These are phyloP conservation scores for Biscogniauxia sp. DNA, from an alignment of 2,329 filamentous ascomycete genomes.

Conservation along the genomic window DNA sequence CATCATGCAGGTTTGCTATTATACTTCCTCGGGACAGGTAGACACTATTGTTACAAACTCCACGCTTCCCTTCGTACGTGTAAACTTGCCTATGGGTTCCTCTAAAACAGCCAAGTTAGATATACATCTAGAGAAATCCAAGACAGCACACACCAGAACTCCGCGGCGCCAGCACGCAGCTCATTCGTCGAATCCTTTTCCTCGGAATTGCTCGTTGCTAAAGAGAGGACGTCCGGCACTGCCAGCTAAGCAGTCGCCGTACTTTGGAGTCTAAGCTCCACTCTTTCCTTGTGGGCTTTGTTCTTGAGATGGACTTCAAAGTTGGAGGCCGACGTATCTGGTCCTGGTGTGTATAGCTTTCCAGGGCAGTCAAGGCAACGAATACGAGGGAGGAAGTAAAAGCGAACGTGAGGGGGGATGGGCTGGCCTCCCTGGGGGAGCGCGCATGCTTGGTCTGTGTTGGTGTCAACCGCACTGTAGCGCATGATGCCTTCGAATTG, in stretches of 20 bases:
- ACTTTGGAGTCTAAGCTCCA: conserved; percentile 41
- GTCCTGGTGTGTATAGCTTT: conserved; percentile 89
- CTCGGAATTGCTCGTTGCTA: neutral
- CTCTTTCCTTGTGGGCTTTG: conserved; percentile 71
- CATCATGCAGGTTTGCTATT: neutral
- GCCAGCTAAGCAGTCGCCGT: conserved; percentile 6
- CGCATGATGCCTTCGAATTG: conserved; percentile 90
- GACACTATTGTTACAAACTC: conserved; percentile 21
- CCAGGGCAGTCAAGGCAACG: conserved; percentile 89
- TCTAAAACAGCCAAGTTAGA: conserved; percentile 6
- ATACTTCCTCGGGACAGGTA: neutral
- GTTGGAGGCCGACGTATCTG: conserved; percentile 79
- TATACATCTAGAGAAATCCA: conserved; percentile 9
- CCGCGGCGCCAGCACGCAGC: neutral
- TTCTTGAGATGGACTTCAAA: conserved; percentile 94
- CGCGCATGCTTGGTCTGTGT: conserved; percentile 64
- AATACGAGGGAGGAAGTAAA: conserved; percentile 84
- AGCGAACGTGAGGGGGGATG: conserved; percentile 64
- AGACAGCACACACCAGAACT: neutral
- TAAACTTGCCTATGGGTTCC: conserved; percentile 9
- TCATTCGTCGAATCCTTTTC: neutral
- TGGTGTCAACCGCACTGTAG: conserved; percentile 74
- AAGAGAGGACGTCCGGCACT: neutral
- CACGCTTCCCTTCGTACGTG: conserved; percentile 14
- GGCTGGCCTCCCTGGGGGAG: conserved; percentile 46